Percentiles rank a stretch among this genome's conserved stretches.
Evolutionary conservation across 2,329 filamentous ascomycete species (phyloP).

Genomic region (Aspergillus hiratsukae): DNA sequence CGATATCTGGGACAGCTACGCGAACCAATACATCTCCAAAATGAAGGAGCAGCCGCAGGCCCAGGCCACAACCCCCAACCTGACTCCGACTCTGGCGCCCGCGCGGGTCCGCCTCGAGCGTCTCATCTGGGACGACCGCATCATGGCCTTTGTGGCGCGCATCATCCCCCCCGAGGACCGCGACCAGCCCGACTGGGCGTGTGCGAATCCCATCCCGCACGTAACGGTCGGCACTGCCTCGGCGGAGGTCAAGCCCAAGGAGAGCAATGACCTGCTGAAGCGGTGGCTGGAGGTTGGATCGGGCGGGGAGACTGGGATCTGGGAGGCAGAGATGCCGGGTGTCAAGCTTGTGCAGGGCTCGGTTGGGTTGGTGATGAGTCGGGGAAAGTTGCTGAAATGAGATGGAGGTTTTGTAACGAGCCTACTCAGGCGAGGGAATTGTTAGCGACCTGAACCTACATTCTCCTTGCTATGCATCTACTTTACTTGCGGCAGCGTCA

Average conservation of each 20-base stretch:
- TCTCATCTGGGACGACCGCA: constrained; percentile 74
- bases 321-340: constrained; percentile 51
- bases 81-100: constrained; percentile 31
- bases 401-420: not conserved
- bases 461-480: not conserved
- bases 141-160: constrained; percentile 89
- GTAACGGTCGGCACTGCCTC: constrained; percentile 83
- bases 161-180: constrained; percentile 45
- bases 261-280: constrained; percentile 81
- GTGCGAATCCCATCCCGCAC: constrained; percentile 74
- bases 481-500: not conserved
- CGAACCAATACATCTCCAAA: constrained; percentile 49
- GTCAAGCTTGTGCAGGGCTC: constrained; percentile 53
- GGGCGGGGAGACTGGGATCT: constrained; percentile 49
- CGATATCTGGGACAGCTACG: constrained; percentile 72
- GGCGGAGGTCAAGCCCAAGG: constrained; percentile 75
- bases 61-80: constrained; percentile 13
- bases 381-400: constrained; percentile 8
- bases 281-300: constrained; percentile 65
- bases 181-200: constrained; percentile 55
- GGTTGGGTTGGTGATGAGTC: constrained; percentile 48
- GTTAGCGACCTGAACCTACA: not conserved
- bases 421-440: not conserved
- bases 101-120: constrained; percentile 54
- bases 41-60: constrained; percentile 24